Conservation (phyloP, 1,139 yeast genomes). For the Yamadazyma diospyri region DNA sequence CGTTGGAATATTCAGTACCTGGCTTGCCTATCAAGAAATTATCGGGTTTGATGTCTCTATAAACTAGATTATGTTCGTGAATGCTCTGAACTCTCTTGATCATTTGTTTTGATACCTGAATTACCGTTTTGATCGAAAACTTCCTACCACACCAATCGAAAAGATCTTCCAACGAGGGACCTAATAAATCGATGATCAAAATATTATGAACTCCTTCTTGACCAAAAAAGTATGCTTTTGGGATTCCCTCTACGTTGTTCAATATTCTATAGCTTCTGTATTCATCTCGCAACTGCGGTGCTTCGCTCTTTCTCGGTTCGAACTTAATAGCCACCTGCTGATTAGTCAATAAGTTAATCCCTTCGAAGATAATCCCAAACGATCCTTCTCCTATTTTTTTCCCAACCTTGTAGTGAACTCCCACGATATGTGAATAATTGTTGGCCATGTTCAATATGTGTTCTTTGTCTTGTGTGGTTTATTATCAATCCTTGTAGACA, state of each 20-base stretch:
- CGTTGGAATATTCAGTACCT: slow-evolving; percentile 59
- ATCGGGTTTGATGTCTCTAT: slow-evolving; percentile 76
- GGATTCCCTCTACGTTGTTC: slow-evolving; percentile 60
- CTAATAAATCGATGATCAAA: slow-evolving; percentile 66
- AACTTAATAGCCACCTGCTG: slow-evolving; percentile 77
- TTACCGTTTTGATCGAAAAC: slow-evolving; percentile 66
- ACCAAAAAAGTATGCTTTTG: slow-evolving; percentile 75
- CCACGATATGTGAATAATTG: slow-evolving; percentile 38
- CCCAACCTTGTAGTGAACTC: slow-evolving; percentile 87
- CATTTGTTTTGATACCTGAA: slow-evolving; percentile 76
- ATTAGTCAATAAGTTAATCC: slow-evolving; percentile 77
- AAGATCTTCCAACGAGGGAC: slow-evolving; percentile 74
- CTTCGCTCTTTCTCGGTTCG: slow-evolving; percentile 76
- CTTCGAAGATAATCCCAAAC: slow-evolving; percentile 95
- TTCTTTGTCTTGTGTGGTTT: too few species aligned
- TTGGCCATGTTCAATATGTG: slow-evolving; percentile 12
- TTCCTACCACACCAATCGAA: slow-evolving; percentile 81
- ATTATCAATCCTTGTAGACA: too few species aligned
- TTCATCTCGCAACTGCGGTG: slow-evolving; percentile 77
- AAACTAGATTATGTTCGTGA: slow-evolving; percentile 67
- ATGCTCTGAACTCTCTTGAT: slow-evolving; percentile 61
- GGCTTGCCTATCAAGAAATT: slow-evolving; percentile 71
- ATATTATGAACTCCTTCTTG: slow-evolving; percentile 79
- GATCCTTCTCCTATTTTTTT: slow-evolving; percentile 98
- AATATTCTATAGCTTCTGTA: slow-evolving; percentile 69